phyloP scores from a whole-genome alignment of 2,329 filamentous ascomycete species.

The Aspergillus sojae region DNA sequence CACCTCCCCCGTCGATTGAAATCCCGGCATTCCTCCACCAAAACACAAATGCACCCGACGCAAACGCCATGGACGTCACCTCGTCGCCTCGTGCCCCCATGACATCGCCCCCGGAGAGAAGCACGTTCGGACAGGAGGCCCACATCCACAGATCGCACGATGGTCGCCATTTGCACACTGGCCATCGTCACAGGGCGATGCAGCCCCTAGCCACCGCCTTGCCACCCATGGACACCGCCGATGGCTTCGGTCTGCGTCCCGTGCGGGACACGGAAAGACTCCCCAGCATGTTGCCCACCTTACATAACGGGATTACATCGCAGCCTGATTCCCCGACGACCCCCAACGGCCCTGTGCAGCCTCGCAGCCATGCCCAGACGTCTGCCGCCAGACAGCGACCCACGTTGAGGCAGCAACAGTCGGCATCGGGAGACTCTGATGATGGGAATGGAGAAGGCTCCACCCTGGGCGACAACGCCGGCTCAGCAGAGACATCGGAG shows the following conservation, averaged over 20 bases:
- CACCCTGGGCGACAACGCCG: slow-evolving; percentile 68
- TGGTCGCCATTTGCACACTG: slow-evolving; percentile 44
- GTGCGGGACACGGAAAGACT: slow-evolving; percentile 81
- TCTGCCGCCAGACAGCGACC: slow-evolving; percentile 69
- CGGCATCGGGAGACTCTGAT: slow-evolving; percentile 81
- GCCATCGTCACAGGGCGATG: slow-evolving; percentile 57
- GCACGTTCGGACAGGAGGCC: slow-evolving; percentile 61
- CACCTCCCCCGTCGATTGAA: slow-evolving; percentile 81
- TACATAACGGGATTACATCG: slow-evolving; percentile 72
- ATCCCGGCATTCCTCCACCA: slow-evolving; percentile 64
- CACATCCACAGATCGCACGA: slow-evolving; percentile 52
- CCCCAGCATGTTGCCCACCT: slow-evolving; percentile 75
- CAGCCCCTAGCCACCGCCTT: slow-evolving; percentile 70
- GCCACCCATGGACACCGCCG: slow-evolving; percentile 67
- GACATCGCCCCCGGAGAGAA: slow-evolving; percentile 71
- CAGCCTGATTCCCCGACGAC: slow-evolving; percentile 91
- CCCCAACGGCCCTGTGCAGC: slow-evolving; percentile 68
- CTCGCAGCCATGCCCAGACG: slow-evolving; percentile 58
- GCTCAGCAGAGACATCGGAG: slow-evolving; percentile 55
- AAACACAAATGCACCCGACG: slow-evolving; percentile 51
- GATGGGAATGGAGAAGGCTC: slow-evolving; percentile 84
- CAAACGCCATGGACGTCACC: slow-evolving; percentile 61
- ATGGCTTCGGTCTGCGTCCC: slow-evolving; percentile 74
- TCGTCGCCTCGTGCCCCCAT: slow-evolving; percentile 66
- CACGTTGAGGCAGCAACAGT: slow-evolving; percentile 86